phyloP scores from a whole-genome alignment of 2,329 filamentous ascomycete species.

The Alternaria sp. region DNA sequence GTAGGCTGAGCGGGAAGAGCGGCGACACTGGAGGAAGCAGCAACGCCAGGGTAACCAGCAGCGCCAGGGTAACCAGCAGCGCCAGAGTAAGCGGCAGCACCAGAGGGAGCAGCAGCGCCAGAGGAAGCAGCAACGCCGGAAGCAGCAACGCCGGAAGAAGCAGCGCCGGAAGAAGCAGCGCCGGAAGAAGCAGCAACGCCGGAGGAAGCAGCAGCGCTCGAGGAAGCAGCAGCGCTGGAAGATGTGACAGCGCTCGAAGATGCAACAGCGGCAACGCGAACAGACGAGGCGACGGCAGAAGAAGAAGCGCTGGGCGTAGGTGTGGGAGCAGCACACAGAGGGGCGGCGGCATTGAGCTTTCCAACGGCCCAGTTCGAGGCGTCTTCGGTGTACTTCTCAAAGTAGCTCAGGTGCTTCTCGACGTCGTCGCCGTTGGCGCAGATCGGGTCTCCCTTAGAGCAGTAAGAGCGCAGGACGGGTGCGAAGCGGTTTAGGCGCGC shows the following conservation, averaged over 20 bases:
- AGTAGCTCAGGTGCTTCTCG: constrained; percentile 65
- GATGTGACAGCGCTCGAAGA: constrained; percentile 17
- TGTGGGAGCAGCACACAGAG: constrained; percentile 27
- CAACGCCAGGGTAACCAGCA: constrained; percentile 2
- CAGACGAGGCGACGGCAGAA: constrained; percentile 22
- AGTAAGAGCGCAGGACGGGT: constrained; percentile 66
- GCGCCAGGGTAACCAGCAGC: background rate
- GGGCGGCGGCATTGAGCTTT: constrained; percentile 28
- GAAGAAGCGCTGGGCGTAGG: constrained; percentile 27
- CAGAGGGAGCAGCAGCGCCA: constrained; percentile 1
- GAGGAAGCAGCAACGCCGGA: constrained; percentile 5
- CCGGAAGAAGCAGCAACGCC: background rate
- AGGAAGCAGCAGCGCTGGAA: constrained; percentile 14
- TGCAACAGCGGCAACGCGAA: constrained; percentile 18
- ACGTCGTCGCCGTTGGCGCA: constrained; percentile 67
- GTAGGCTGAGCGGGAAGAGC: constrained; percentile 28
- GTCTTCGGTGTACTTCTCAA: constrained; percentile 35
- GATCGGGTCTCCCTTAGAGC: constrained; percentile 65
- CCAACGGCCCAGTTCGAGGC: constrained; percentile 30
- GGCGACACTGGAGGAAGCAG: constrained; percentile 7
- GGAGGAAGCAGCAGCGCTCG: background rate
- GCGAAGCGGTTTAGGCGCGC: constrained; percentile 40
- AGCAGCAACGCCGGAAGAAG: background rate
- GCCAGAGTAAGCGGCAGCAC: background rate
- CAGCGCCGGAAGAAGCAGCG: constrained; percentile 1